Base-by-base conservation (phyloP, 768 basidiomycete species). In the Boletellus ananas region DNA sequence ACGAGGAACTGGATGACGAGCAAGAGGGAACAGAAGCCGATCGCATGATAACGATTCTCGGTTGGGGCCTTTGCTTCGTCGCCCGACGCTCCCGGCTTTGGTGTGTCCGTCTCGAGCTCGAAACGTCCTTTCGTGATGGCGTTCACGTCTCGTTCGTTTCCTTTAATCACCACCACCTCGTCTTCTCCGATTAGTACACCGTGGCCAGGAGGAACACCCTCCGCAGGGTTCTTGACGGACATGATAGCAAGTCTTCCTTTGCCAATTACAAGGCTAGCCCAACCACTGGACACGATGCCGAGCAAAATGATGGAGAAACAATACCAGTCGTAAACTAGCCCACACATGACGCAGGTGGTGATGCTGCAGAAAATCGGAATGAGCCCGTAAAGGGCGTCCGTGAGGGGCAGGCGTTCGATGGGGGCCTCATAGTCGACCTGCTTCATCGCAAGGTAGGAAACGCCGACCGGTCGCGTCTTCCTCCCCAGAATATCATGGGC, bases 241-340 rank as follows among this genome's bases (percentile, higher is more conserved):
- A 33, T 27, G 39, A 68, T 43, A 16, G 49, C 29, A 3, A 67
- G 55, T n/a, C n/a, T 52, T 27, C 63, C 64, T 0, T 51, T 49
- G 11, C 68, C 68, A 7, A 70, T 61, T 40, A 59, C 40, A 6
- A 41, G 8, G 51, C 62, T 62, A 13, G 65, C 49, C 17, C 50
- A 38, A n/a, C 68, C 70, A 33, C 56, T 69, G 46, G 63, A 56
- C 20, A 72, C 4, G 42, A 70, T 65, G 2, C 71, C 68, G 16
- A 68, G 36, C 2, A 70, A 45, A 41, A 71, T 71, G 58, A 70
- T 58, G 27, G 57, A 54, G 40, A 66, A 66, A 36, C 60, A 55
- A 35, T 36, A 64, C 70, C 70, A 69, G 34, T 71, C 71, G 7
- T 16, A 1, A 39, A 50, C 43, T 13, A 60, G 0, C 3, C 49